A percentile compares a stretch with the other conserved stretches of the same genome.
Conservation (phyloP, 192 early-diverging fungal genomes). For the Gaertneriomyces semiglobifer region DNA sequence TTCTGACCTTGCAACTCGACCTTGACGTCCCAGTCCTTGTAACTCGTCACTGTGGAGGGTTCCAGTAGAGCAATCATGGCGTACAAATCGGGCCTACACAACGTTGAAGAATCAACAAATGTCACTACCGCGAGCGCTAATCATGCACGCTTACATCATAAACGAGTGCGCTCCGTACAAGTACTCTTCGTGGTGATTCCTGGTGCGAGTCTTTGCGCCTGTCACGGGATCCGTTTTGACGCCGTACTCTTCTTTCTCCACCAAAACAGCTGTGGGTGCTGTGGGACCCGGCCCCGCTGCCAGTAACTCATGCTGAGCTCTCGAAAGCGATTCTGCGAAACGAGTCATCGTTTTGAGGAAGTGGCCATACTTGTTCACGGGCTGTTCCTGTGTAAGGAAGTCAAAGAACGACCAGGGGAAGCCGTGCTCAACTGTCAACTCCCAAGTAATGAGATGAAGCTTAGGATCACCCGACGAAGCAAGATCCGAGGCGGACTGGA, state of each 20-base stretch:
- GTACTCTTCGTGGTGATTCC: constrained; percentile 27
- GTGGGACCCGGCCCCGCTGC: constrained; percentile 21
- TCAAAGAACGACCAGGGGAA: constrained; percentile 44
- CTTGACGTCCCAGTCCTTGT: constrained; percentile 38
- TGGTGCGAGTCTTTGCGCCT: constrained; percentile 1
- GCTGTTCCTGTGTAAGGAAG: constrained; percentile 14
- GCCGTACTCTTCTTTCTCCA: constrained; percentile 14
- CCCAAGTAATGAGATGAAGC: constrained; percentile 41
- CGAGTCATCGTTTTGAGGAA: constrained; percentile 20
- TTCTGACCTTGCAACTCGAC: constrained; percentile 37
- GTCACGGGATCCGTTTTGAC: constrained; percentile 6
- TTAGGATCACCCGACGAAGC: constrained; percentile 14
- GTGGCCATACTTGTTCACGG: constrained; percentile 15
- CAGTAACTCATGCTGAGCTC: constrained; percentile 25
- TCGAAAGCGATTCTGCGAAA: constrained; percentile 23
- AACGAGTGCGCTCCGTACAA: constrained; percentile 22
- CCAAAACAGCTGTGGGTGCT: constrained; percentile 9
- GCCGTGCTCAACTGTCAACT: constrained; percentile 41
- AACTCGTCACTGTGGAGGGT: constrained; percentile 21
- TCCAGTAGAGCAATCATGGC: constrained; percentile 25
- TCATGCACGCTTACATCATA: constrained; percentile 28
- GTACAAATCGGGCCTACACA: constrained; percentile 29
- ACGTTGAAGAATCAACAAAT: background rate
- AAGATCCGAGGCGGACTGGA: constrained; percentile 25
- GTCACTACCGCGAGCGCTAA: background rate